phyloP scores from a whole-genome alignment of 2,329 filamentous ascomycete genomes.

The Gnomoniopsis smithogilvyi region DNA sequence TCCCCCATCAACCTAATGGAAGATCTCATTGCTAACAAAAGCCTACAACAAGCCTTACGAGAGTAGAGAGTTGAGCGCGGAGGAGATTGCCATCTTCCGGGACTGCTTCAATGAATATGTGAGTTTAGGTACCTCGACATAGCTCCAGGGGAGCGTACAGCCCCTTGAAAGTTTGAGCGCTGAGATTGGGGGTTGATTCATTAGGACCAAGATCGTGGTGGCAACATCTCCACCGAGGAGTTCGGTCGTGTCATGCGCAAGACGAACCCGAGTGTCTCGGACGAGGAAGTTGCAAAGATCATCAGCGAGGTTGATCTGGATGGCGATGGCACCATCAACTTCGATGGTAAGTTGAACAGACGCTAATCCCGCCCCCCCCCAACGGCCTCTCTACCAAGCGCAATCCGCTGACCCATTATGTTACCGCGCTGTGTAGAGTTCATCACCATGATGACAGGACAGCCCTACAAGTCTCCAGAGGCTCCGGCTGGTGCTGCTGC shows the following conservation, averaged over 20 bases:
- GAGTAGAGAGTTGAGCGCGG: conserved; percentile 10
- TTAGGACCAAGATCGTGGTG: conserved; percentile 20
- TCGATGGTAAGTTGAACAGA: conserved; percentile 29
- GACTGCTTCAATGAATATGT: conserved; percentile 20
- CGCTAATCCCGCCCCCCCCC: no score
- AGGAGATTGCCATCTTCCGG: conserved; percentile 18
- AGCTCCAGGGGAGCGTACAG: background rate
- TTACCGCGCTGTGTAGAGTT: conserved; percentile 28
- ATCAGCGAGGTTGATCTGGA: conserved; percentile 36
- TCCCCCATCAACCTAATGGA: no score
- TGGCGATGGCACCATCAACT: conserved; percentile 36
- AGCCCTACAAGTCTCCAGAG: conserved; percentile 27
- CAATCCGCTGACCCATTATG: background rate
- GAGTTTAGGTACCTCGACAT: background rate
- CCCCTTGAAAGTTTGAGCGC: background rate
- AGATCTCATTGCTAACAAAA: background rate
- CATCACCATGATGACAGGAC: conserved; percentile 40
- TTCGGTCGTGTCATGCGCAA: conserved; percentile 34
- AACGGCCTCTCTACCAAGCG: no score
- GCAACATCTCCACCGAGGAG: conserved; percentile 35
- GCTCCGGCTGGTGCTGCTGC: conserved; percentile 14
- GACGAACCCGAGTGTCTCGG: conserved; percentile 26
- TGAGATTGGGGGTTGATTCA: background rate
- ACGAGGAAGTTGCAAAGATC: conserved; percentile 35
- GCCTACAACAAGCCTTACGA: background rate